A percentile compares a stretch with the other conserved stretches of the same genome.
These are phyloP conservation scores for Diaporthe nobilis DNA, from an alignment of 2,329 filamentous ascomycete species.

Conservation along the genomic window DNA sequence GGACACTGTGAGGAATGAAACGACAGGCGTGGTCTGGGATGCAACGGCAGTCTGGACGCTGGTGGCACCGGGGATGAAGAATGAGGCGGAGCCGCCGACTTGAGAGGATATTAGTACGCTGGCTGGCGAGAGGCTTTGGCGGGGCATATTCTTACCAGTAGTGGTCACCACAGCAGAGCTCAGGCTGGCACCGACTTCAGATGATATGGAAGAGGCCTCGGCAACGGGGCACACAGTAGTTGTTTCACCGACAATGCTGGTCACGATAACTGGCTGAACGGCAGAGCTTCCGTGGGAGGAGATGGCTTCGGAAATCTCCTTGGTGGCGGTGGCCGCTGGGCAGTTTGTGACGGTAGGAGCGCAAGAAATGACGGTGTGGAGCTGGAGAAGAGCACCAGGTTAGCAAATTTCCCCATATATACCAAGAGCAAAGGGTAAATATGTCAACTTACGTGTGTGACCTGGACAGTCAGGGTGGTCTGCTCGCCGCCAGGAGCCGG, in stretches of 20 bases:
- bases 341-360: constrained; percentile 49
- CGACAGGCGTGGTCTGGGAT: neutral
- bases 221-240: constrained; percentile 48
- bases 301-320: constrained; percentile 31
- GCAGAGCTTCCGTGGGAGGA: constrained; percentile 41
- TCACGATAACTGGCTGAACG: constrained; percentile 46
- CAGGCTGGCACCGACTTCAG: constrained; percentile 38
- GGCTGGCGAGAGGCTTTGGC: neutral
- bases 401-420: neutral
- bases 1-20: constrained; percentile 21
- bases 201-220: constrained; percentile 36
- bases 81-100: constrained; percentile 37
- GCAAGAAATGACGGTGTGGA: constrained; percentile 49
- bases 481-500: constrained; percentile 33
- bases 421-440: too few relatives aligned
- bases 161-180: constrained; percentile 41
- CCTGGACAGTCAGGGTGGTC: constrained; percentile 39
- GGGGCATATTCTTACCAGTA: neutral
- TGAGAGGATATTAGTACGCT: neutral
- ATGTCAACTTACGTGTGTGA: constrained; percentile 33
- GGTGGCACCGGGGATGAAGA: constrained; percentile 35
- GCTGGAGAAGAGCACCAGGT: neutral
- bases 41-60: constrained; percentile 16
- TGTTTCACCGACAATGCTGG: constrained; percentile 45
- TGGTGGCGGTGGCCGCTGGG: constrained; percentile 44